Evolutionary conservation across 148 eudicot species (phyloP), one percentile per base, ranked within the genome.

Genomic region (Fagopyrum tataricum): DNA sequence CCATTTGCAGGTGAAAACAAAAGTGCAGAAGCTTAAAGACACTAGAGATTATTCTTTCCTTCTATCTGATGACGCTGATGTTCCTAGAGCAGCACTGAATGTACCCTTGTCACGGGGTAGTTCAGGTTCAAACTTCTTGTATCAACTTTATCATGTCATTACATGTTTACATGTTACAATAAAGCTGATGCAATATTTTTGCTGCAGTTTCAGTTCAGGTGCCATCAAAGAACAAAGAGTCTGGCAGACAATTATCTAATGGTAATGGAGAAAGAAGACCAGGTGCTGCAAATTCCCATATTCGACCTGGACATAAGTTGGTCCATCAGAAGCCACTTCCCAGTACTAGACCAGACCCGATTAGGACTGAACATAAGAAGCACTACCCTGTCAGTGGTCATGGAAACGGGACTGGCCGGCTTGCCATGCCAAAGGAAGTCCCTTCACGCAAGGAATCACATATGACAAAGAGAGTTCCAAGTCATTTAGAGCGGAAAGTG

Each of bases 21-120:
- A 90, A 74, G 89, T 81, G 20, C 84, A 92, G 79, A 84, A 81
- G 12, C 80, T 89, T 5, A 96, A 90, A 76, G 83, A 83, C 58
- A 86, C 92, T 0, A 89, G 97, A 78, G 98, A 95, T 78, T 95
- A 91, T 77, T 91, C 98, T n/a, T 91, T 90, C 76, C 82, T 95
- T 21, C 48, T 89, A 61, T 88, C 96, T 55, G 93, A 95, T 72
- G 96, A 91, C 76, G 86, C 88, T 3, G 93, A 86, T 66, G 79
- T 83, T 78, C 93, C 91, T 51, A 81, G 79, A 67, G 83, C 87
- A 52, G 72, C 79, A 62, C 2, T 3, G 37, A 85, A 80, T 61
- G 80, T 72, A 51, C 78, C 80, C 52, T 86, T 79, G 0, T 76
- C 81, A 40, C 84, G 76, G 74, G 81, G 75, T 56, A 73, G 74